A percentile compares a stretch with the other conserved stretches of the same genome.
These are phyloP conservation scores for Lophium mytilinum DNA, from an alignment of 495 filamentous ascomycete species.

Conservation along the genomic window DNA sequence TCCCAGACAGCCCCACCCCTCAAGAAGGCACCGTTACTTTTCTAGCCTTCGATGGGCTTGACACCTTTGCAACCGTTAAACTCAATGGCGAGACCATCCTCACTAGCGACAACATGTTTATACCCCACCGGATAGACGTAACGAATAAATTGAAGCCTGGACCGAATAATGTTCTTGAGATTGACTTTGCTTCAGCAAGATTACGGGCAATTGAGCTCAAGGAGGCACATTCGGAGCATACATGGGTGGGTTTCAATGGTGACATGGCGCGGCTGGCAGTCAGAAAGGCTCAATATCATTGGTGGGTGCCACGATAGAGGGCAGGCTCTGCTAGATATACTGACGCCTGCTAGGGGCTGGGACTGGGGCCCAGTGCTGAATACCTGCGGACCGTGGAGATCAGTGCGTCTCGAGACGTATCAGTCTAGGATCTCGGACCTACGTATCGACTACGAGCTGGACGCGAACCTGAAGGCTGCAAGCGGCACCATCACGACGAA, in stretches of 20 bases:
- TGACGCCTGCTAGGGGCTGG: conserved; percentile 28
- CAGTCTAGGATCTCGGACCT: conserved; percentile 28
- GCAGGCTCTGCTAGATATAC: neutral
- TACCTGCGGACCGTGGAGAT: conserved; percentile 34
- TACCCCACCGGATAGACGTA: conserved; percentile 33
- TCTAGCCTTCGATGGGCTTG: conserved; percentile 34
- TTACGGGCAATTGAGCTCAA: conserved; percentile 28
- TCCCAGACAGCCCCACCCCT: conserved; percentile 10
- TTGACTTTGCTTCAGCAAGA: conserved; percentile 30
- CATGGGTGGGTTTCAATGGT: conserved; percentile 34
- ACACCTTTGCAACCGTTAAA: conserved; percentile 35
- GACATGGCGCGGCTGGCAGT: conserved; percentile 33
- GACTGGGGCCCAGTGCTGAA: conserved; percentile 35
- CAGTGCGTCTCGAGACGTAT: conserved; percentile 32
- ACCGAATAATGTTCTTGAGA: conserved; percentile 27
- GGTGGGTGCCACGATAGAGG: conserved; percentile 8
- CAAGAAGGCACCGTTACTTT: conserved; percentile 19
- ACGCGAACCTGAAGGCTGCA: conserved; percentile 24
- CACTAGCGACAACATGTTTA: conserved; percentile 34
- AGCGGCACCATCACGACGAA: conserved; percentile 24
- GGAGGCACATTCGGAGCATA: conserved; percentile 33
- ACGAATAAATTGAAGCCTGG: conserved; percentile 20
- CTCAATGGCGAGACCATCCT: conserved; percentile 32
- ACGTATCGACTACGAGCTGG: conserved; percentile 29
- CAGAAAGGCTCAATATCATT: conserved; percentile 35